Conservation (phyloP, 352 stramenopile species). For the Phytophthora pluvialis region DNA sequence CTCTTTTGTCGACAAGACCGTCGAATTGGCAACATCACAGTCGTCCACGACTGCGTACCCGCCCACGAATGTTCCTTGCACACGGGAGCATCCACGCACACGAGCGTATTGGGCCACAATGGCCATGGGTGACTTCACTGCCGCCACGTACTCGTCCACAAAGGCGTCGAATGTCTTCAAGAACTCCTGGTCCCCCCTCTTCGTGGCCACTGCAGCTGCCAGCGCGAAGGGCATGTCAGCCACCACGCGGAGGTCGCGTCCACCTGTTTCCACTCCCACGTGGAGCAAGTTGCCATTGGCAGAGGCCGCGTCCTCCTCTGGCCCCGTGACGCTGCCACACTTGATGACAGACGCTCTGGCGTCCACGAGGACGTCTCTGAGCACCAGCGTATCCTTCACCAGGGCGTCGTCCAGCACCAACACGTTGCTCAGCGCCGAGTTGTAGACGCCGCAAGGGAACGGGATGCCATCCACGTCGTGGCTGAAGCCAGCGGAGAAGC, state of each 20-base stretch:
- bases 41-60: slow-evolving; percentile 60
- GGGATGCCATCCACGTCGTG: slow-evolving; percentile 62
- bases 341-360: slow-evolving; percentile 57
- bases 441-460: slow-evolving; percentile 71
- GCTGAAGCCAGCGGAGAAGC: slow-evolving; percentile 36
- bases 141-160: slow-evolving; percentile 61
- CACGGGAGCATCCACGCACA: slow-evolving; percentile 64
- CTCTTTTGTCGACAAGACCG: slow-evolving; percentile 64
- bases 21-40: slow-evolving; percentile 62
- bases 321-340: slow-evolving; percentile 67
- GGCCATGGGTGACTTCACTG: slow-evolving; percentile 48
- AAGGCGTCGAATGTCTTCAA: slow-evolving; percentile 53
- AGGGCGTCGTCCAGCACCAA: slow-evolving; percentile 80
- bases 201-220: slow-evolving; percentile 46
- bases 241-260: slow-evolving; percentile 70
- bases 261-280: slow-evolving; percentile 85
- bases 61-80: slow-evolving; percentile 78
- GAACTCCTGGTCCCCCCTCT: slow-evolving; percentile 47
- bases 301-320: slow-evolving; percentile 27
- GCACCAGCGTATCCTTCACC: slow-evolving; percentile 70
- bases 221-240: slow-evolving; percentile 79
- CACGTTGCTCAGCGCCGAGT: slow-evolving; percentile 62
- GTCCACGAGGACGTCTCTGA: slow-evolving; percentile 58
- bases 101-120: slow-evolving; percentile 60
- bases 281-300: slow-evolving; percentile 72